Evolutionary conservation across 768 basidiomycete genomes (phyloP).

Genomic region (Serendipita vermifera): DNA sequence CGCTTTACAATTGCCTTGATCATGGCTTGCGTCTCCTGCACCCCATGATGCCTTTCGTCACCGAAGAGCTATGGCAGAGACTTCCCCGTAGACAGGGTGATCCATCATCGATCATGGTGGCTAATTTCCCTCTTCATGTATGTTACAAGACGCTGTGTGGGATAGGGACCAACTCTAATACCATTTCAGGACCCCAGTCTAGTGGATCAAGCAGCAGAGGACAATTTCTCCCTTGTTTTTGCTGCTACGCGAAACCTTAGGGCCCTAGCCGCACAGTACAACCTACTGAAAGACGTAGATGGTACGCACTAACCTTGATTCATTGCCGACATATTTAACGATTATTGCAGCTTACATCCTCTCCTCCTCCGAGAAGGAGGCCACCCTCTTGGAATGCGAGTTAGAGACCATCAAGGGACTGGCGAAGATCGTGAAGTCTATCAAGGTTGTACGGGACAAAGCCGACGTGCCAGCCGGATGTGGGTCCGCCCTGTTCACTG

Average conservation of each 20-base stretch:
- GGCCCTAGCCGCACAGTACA: constrained; percentile 80
- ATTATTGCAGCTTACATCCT: constrained; percentile 57
- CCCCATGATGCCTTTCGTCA: constrained; percentile 98
- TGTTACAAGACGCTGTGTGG: constrained; percentile 23
- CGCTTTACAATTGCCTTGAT: constrained; percentile 89
- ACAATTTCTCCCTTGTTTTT: constrained; percentile 78
- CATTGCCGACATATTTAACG: constrained; percentile 11
- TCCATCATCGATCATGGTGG: constrained; percentile 78
- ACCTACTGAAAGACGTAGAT: constrained; percentile 73
- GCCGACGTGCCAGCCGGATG: constrained; percentile 77
- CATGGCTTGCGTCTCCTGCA: constrained; percentile 80
- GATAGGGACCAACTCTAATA: no score
- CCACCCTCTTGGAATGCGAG: constrained; percentile 57
- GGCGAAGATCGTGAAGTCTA: constrained; percentile 77
- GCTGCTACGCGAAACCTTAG: constrained; percentile 63
- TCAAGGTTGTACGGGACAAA: constrained; percentile 48
- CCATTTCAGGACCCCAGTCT: constrained; percentile 44
- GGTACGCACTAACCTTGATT: constrained; percentile 30
- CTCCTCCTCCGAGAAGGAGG: constrained; percentile 48
- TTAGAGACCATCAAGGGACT: constrained; percentile 61
- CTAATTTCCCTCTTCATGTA: constrained; percentile 69
- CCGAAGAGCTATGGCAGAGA: constrained; percentile 97
- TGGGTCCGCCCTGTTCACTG: constrained; percentile 66
- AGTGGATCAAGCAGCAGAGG: constrained; percentile 59
- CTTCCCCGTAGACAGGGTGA: constrained; percentile 78